Evolutionary conservation across 345 rosid species (phyloP).

Genomic region (Geranium brycei): DNA sequence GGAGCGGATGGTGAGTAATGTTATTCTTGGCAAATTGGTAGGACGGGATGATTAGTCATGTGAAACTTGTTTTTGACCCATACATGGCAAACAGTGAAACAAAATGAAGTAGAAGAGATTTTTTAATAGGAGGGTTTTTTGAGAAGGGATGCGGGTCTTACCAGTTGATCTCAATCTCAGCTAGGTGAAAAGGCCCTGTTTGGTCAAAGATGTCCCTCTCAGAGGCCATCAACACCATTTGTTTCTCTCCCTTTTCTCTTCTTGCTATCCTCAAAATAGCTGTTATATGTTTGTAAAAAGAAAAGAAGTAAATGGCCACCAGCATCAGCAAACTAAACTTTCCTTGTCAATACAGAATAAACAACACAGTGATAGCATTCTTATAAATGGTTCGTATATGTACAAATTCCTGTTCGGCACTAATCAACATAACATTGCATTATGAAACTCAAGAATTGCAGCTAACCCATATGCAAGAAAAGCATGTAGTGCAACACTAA

Average conservation of each 20-base stretch:
- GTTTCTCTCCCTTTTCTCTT: constrained; percentile 1
- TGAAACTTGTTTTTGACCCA: background rate
- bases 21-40: too few species aligned
- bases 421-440: background rate
- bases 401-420: background rate
- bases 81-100: background rate
- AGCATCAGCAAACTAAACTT: background rate
- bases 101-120: background rate
- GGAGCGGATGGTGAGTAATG: too few species aligned
- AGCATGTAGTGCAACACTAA: too few species aligned
- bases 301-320: constrained; percentile 1
- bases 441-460: background rate
- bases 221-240: constrained; percentile 27
- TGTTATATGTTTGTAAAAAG: constrained; percentile 9
- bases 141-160: constrained; percentile 12
- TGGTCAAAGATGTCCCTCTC: constrained; percentile 57
- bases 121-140: background rate
- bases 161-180: constrained; percentile 51
- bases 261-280: constrained; percentile 9
- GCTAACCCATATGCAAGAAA: too few species aligned
- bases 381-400: background rate
- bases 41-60: background rate
- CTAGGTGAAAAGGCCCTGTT: constrained; percentile 58
- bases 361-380: background rate
- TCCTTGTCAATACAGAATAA: background rate